phyloP scores from a whole-genome alignment of 2,329 filamentous ascomycete species.

The Oidium heveae region DNA sequence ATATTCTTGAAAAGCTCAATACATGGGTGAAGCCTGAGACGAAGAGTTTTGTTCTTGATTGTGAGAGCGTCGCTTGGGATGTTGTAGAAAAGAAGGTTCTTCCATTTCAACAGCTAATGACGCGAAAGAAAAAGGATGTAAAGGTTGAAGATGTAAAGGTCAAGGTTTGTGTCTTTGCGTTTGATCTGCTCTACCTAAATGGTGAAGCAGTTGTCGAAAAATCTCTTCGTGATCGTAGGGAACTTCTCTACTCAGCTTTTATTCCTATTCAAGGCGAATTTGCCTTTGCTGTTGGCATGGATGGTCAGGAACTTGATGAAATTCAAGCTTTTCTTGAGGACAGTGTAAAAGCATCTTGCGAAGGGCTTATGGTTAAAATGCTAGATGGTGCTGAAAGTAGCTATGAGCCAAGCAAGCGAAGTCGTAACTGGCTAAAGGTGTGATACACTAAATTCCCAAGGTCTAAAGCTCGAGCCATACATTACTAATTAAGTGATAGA shows the following conservation, averaged over 20 bases:
- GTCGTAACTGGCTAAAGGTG: slow-evolving; percentile 94
- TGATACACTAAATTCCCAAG: slow-evolving; percentile 2
- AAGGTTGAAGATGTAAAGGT: slow-evolving; percentile 88
- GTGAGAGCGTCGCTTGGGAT: slow-evolving; percentile 95
- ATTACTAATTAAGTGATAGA: slow-evolving; percentile 21
- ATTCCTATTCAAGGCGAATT: slow-evolving; percentile 69
- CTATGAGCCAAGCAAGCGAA: slow-evolving; percentile 89
- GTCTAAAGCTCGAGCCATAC: not conserved
- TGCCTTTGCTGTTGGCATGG: slow-evolving; percentile 61
- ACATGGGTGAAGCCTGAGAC: slow-evolving; percentile 78
- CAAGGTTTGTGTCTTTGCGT: slow-evolving; percentile 91
- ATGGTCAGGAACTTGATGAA: slow-evolving; percentile 74
- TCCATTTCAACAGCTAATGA: slow-evolving; percentile 96
- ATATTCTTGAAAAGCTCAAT: slow-evolving; percentile 69
- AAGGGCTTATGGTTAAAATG: slow-evolving; percentile 99
- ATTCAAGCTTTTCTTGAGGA: slow-evolving; percentile 86
- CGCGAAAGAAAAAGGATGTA: slow-evolving; percentile 89
- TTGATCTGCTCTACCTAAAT: slow-evolving; percentile 83
- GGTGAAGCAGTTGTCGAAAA: slow-evolving; percentile 76
- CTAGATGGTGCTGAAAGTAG: slow-evolving; percentile 75
- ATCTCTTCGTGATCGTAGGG: slow-evolving; percentile 58
- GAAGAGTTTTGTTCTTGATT: slow-evolving; percentile 92
- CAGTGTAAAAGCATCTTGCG: slow-evolving; percentile 82
- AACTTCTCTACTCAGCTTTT: slow-evolving; percentile 51
- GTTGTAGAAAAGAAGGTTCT: slow-evolving; percentile 82